Base-by-base conservation (phyloP, 2,329 filamentous ascomycete genomes). In the Diatrype stigma region DNA sequence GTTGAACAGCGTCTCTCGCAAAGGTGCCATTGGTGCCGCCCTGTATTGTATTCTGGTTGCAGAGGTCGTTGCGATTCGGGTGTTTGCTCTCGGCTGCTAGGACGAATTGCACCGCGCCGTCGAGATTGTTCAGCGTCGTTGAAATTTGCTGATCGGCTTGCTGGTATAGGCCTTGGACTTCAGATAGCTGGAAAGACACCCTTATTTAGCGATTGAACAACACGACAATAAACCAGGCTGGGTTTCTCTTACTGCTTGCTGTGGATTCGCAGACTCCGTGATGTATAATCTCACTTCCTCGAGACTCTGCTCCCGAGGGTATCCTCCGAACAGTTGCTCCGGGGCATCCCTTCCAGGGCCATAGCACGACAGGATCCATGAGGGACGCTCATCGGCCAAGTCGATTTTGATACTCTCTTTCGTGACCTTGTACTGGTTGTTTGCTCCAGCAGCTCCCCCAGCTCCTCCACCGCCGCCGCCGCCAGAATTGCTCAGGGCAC, bases 281-380 rank as follows among this genome's bases (percentile, higher is more conserved):
- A 93, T 92, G 64, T 90, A 86, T 21, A 92, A 66, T 46, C 91
- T 81, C 66, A 96, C 80, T 70, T 97, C 93, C 67, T 97, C 93
- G 38, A 88, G 87, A 63, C 90, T 96, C 67, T 91, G 87, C 67
- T 97, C 93, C 17, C 91, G 80, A 6, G 82, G 77, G 42, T 77
- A 79, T 1, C 90, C 91, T 48, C 90, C 90, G 62, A 96, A 92
- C 1, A 96, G 77, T 69, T 96, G 90, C 17, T 83, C 82, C 0
- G 92, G 92, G 1, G 87, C 83, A 60, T 91, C 82, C 61, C 76
- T 79, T 3, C 87, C 87, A 0, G 92, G 91, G 0, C 85, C 89
- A 68, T 96, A 97, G 21, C 87, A 80, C 1, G 92, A 96, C 22
- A 96, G 79, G 4, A 94, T 86, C 88, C 92, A 97, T 75, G 82